Percentiles rank a stretch among this genome's conserved stretches.
phyloP scores from a whole-genome alignment of 169 alveolate genomes.

The Plasmodium inui region DNA sequence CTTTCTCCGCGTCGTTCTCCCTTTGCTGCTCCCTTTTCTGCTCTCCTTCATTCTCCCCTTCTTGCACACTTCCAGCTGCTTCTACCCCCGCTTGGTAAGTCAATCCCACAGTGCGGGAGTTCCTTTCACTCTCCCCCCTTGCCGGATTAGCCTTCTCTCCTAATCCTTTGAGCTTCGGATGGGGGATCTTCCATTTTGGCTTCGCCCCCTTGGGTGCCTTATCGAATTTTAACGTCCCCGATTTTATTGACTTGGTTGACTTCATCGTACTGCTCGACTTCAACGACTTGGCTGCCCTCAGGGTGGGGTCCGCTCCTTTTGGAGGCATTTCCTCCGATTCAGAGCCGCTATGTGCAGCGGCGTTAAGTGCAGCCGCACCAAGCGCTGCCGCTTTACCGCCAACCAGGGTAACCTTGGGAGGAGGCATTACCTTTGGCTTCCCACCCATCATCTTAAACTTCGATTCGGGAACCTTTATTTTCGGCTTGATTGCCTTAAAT shows the following conservation, averaged over 20 bases:
- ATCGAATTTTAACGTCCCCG: background rate
- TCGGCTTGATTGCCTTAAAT: constrained; percentile 13
- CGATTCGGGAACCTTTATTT: constrained; percentile 16
- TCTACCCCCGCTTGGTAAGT: background rate
- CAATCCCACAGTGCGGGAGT: background rate
- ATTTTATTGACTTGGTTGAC: background rate
- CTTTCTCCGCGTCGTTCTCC: no score
- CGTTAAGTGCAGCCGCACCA: background rate
- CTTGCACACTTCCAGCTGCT: background rate
- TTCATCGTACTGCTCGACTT: background rate
- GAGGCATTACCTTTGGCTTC: background rate
- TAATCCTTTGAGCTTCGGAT: background rate
- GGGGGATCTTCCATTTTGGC: background rate
- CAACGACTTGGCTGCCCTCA: background rate
- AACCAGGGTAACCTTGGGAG: background rate
- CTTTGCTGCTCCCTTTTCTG: no score
- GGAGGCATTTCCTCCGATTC: background rate
- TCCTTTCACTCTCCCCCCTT: background rate
- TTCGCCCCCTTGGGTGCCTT: background rate
- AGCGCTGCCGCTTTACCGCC: background rate
- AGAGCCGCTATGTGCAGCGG: background rate
- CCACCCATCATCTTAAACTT: background rate
- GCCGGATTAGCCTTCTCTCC: background rate
- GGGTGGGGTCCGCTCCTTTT: background rate
- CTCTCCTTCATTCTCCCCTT: no score